Base-by-base conservation (phyloP, 2,329 filamentous ascomycete genomes). In the Monilinia polystroma region DNA sequence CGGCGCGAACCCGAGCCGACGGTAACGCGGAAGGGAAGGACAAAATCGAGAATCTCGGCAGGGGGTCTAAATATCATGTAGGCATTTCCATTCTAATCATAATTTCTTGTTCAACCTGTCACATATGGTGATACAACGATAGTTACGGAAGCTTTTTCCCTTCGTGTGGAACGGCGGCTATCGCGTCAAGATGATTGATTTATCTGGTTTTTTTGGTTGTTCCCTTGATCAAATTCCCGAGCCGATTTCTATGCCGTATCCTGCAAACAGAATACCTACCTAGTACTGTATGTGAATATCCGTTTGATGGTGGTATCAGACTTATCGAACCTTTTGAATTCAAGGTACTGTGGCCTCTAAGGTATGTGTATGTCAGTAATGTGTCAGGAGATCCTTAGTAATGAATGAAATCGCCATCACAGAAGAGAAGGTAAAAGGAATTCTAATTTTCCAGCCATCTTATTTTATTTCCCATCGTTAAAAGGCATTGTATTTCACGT, bases 11-110 rank as follows among this genome's bases (percentile, higher is more conserved):
- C 62, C 62, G 62, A 56, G 49, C 43, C 53, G 26, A 57, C 29
- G 62, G 62, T 57, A 38, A 47, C 62, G n/a, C 53, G 23, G 41
- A 57, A 38, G 18, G 29, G 43, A 64, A 26, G 26, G 41, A 56
- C 26, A 16, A 56, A 47, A 56, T 32, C 26, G 7, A 43, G 29
- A 55, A 54, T 45, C 35, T 58, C 26, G 29, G 49, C 52, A 64
- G 62, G 52, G 62, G 62, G 52, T 49, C 60, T 29, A 45, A 47
- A 35, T 29, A 43, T 54, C 51, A 55, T 47, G 41, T 64, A 45
- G 49, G 51, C n/a, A 54, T 56, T 45, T 64, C 49, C 62, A 56
- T 49, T 64, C 56, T 32, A 52, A 56, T 47, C 51, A 64, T 56
- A 6, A 14, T 47, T 55, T 47, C 32, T 26, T 23, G 51, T 56